These are phyloP conservation scores for Suhomyces wounanorum DNA, from an alignment of 1,139 yeast species.

Conservation along the genomic window DNA sequence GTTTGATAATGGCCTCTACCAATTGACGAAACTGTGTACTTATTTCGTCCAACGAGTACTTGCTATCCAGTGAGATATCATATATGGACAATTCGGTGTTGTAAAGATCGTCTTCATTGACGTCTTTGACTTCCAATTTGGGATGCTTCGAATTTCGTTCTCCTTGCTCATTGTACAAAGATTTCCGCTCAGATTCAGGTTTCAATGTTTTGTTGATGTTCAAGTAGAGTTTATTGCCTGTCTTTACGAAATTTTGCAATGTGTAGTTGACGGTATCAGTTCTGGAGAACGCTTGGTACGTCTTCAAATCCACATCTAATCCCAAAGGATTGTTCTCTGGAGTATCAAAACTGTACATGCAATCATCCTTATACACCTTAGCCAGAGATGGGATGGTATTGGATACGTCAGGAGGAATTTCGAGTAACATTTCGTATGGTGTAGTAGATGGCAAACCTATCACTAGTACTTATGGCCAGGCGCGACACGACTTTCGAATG, in stretches of 20 bases:
- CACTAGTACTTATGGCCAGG: background rate
- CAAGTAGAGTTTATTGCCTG: slow-evolving; percentile 56
- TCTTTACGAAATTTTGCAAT: slow-evolving; percentile 47
- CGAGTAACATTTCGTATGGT: slow-evolving; percentile 13
- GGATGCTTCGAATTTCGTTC: slow-evolving; percentile 56
- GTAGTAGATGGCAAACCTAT: background rate
- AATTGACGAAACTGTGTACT: slow-evolving; percentile 27
- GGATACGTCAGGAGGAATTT: slow-evolving; percentile 26
- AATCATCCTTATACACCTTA: slow-evolving; percentile 75
- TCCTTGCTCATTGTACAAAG: slow-evolving; percentile 25
- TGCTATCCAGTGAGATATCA: slow-evolving; percentile 35
- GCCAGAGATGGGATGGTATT: slow-evolving; percentile 22
- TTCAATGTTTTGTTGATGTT: slow-evolving; percentile 56
- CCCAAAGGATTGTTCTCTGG: slow-evolving; percentile 63
- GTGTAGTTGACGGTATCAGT: slow-evolving; percentile 52
- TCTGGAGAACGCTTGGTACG: slow-evolving; percentile 66
- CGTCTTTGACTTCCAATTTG: slow-evolving; percentile 74
- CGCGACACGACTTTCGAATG: background rate
- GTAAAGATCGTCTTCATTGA: slow-evolving; percentile 67
- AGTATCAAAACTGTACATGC: slow-evolving; percentile 78
- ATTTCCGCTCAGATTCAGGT: slow-evolving; percentile 31
- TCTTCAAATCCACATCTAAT: slow-evolving; percentile 68
- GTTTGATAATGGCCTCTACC: slow-evolving; percentile 54
- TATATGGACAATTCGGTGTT: slow-evolving; percentile 51
- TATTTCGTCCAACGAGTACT: slow-evolving; percentile 22